phyloP scores from a whole-genome alignment of 2,329 filamentous ascomycete genomes.

The Epichloe gansuensis region DNA sequence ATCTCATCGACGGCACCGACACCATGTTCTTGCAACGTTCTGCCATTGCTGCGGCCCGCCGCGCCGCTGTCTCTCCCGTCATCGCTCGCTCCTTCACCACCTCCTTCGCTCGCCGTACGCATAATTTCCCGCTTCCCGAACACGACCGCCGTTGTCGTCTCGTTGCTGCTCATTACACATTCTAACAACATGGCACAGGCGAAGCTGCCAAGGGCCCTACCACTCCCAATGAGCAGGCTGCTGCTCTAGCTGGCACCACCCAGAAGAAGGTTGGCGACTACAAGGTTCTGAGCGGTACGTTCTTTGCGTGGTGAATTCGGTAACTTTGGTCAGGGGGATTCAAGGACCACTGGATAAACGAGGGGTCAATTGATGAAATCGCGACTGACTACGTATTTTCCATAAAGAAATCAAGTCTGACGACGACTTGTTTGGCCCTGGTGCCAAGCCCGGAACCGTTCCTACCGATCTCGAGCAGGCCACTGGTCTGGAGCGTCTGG shows the following conservation, averaged over 20 bases:
- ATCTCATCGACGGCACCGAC: slow-evolving; percentile 12
- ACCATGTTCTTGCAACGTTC: slow-evolving; percentile 54
- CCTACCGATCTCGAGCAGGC: slow-evolving; percentile 92
- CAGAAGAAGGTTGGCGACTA: slow-evolving; percentile 34
- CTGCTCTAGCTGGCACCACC: slow-evolving; percentile 23
- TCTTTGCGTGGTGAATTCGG: slow-evolving; percentile 4
- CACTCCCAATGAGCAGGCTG: slow-evolving; percentile 25
- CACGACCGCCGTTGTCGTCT: slow-evolving; percentile 3
- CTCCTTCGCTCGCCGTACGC: slow-evolving; percentile 46
- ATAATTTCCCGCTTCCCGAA: slow-evolving; percentile 15
- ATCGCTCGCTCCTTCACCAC: slow-evolving; percentile 47
- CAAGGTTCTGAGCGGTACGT: slow-evolving; percentile 36
- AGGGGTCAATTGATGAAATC: neutral
- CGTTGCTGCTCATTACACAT: neutral
- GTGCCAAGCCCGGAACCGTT: slow-evolving; percentile 69
- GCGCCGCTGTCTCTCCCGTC: slow-evolving; percentile 38
- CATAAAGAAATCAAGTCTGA: slow-evolving; percentile 64
- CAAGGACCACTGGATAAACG: neutral
- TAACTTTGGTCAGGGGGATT: slow-evolving; percentile 12
- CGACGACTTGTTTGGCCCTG: slow-evolving; percentile 74
- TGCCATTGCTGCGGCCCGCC: slow-evolving; percentile 46
- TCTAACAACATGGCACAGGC: slow-evolving; percentile 14
- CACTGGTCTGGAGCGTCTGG: slow-evolving; percentile 94
- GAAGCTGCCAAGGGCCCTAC: slow-evolving; percentile 23
- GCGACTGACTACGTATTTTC: slow-evolving; percentile 10